These are phyloP conservation scores for Ogataea paradorogensis DNA, from an alignment of 805 yeast genomes.

Conservation along the genomic window DNA sequence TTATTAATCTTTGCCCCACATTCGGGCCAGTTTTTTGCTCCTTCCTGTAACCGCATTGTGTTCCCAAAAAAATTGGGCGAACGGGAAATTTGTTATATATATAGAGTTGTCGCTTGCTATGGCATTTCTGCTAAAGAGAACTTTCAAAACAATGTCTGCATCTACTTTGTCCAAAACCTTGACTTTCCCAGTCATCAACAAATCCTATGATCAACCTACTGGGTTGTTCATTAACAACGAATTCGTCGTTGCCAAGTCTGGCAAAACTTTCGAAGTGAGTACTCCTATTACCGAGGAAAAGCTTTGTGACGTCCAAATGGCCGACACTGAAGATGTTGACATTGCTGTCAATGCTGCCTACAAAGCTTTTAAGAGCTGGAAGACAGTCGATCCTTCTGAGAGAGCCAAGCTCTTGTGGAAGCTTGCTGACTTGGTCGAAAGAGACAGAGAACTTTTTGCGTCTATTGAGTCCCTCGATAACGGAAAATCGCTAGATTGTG, in stretches of 20 bases:
- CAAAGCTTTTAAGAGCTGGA: slow-evolving; percentile 75
- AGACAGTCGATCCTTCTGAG: slow-evolving; percentile 60
- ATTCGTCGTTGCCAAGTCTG: slow-evolving; percentile 52
- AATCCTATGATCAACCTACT: slow-evolving; percentile 39
- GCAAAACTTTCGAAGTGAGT: slow-evolving; percentile 59
- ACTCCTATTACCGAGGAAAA: slow-evolving; percentile 72
- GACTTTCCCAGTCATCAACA: slow-evolving; percentile 35
- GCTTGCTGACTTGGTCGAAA: slow-evolving; percentile 76
- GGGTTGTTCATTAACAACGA: slow-evolving; percentile 66
- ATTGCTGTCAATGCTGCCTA: slow-evolving; percentile 83
- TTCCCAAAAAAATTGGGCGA: slow-evolving; percentile 3
- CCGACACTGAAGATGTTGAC: slow-evolving; percentile 75
- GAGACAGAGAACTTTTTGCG: slow-evolving; percentile 68
- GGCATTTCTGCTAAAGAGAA: background rate
- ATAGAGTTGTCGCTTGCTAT: slow-evolving; percentile 1
- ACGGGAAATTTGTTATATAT: slow-evolving; percentile 8
- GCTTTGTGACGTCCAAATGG: slow-evolving; percentile 69
- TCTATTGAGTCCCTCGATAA: slow-evolving; percentile 83
- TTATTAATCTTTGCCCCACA: slow-evolving; percentile 1
- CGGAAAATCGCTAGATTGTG: slow-evolving; percentile 75
- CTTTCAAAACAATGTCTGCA: slow-evolving; percentile 15
- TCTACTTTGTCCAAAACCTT: slow-evolving; percentile 26
- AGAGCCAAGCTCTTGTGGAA: slow-evolving; percentile 63
- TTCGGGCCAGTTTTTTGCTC: background rate
- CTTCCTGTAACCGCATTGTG: background rate